These are phyloP conservation scores for Globisporangium sylvaticum DNA, from an alignment of 352 stramenopile genomes.

Conservation along the genomic window DNA sequence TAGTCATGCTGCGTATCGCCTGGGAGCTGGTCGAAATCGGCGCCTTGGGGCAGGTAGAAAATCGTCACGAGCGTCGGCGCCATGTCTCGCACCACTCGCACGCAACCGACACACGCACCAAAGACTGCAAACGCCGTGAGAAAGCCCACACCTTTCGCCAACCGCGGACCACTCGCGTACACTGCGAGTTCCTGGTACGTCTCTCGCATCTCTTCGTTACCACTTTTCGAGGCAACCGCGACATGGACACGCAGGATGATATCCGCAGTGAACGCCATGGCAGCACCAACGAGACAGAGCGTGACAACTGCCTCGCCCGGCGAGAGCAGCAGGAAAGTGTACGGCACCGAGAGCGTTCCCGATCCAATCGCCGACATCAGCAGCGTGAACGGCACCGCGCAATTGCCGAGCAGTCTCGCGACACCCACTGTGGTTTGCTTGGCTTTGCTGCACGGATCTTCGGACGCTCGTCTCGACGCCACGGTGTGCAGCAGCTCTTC, in stretches of 20 bases:
- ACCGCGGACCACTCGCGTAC: constrained; percentile 42
- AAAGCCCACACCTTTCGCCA: constrained; percentile 50
- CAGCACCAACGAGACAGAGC: constrained; percentile 44
- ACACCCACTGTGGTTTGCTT: constrained; percentile 14
- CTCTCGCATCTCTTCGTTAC: constrained; percentile 35
- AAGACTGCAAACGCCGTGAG: constrained; percentile 73
- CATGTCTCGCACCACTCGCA: constrained; percentile 73
- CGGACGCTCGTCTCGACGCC: constrained; percentile 5
- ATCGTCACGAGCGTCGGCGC: constrained; percentile 49
- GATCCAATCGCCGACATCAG: constrained; percentile 59
- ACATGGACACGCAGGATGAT: constrained; percentile 62
- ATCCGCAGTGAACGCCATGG: constrained; percentile 74
- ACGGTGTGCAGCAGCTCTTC: constrained; percentile 13
- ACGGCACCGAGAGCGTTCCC: constrained; percentile 54
- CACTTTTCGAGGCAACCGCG: constrained; percentile 27
- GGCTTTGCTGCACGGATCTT: constrained; percentile 11
- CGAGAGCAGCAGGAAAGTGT: constrained; percentile 59
- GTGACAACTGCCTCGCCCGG: constrained; percentile 36
- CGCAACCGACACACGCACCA: constrained; percentile 67
- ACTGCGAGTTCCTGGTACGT: constrained; percentile 68
- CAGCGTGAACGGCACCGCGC: constrained; percentile 29
- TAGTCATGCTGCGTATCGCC: constrained; percentile 28
- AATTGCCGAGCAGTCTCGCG: constrained; percentile 8
- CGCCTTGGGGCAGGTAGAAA: constrained; percentile 22
- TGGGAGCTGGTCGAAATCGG: constrained; percentile 22